Evolutionary conservation across 75 land plant genomes (phyloP).

Genomic region (Adiantum capillusveneris): DNA sequence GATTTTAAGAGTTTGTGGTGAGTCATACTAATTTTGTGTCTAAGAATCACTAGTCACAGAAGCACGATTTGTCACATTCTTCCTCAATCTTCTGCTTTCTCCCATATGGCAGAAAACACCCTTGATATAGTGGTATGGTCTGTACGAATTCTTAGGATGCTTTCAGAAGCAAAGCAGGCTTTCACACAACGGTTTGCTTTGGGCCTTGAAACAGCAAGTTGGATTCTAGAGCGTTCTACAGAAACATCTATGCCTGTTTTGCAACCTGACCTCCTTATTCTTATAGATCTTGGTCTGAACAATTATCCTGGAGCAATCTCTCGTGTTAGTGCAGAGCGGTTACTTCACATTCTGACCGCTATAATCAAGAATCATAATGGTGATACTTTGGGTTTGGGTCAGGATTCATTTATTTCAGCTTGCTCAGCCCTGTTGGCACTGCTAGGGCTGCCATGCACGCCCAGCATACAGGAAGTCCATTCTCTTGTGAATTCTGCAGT

Average conservation of each 20-base stretch:
- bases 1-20: constrained; percentile 74
- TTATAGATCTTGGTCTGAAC: constrained; percentile 37
- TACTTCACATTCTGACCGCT: constrained; percentile 30
- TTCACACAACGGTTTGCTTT: constrained; percentile 55
- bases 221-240: constrained; percentile 47
- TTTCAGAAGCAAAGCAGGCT: constrained; percentile 43
- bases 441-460: constrained; percentile 41
- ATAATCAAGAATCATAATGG: constrained; percentile 39
- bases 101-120: no score
- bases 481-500: constrained; percentile 29
- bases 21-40: no score
- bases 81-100: no score
- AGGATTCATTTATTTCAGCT: constrained; percentile 42
- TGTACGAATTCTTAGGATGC: constrained; percentile 48
- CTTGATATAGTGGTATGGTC: constrained; percentile 10
- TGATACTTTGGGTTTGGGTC: constrained; percentile 43
- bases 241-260: constrained; percentile 56
- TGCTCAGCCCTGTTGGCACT: constrained; percentile 57
- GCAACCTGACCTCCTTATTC: constrained; percentile 47
- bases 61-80: no score
- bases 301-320: constrained; percentile 63
- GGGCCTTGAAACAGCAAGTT: constrained; percentile 55
- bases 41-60: no score
- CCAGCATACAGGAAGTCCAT: constrained; percentile 24
- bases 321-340: constrained; percentile 41